Conservation (phyloP, 768 basidiomycete genomes). For the Boletellus ananas region DNA sequence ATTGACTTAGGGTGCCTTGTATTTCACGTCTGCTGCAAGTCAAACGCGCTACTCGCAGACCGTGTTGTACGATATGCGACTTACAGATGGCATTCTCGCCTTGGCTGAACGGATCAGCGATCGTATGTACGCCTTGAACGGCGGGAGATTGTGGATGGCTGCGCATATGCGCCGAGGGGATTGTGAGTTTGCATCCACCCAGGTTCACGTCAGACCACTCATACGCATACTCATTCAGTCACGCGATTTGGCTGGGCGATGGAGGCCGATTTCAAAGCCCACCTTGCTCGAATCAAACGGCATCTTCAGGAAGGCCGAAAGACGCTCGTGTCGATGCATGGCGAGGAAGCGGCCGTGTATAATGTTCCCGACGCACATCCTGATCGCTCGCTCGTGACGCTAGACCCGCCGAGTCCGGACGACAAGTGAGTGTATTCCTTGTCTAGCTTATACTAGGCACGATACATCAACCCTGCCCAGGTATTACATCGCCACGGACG, state of each 20-base stretch:
- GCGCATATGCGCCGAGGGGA: constrained; percentile 45
- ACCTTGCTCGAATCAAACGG: constrained; percentile 31
- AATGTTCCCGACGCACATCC: constrained; percentile 20
- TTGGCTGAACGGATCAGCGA: constrained; percentile 30
- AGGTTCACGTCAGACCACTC: not conserved
- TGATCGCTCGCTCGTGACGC: constrained; percentile 16
- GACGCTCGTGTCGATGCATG: constrained; percentile 19
- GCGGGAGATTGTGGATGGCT: constrained; percentile 40
- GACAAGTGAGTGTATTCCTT: constrained; percentile 16
- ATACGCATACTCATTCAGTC: constrained; percentile 20
- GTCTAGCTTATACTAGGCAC: not conserved
- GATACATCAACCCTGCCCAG: constrained; percentile 9
- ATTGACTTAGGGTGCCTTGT: constrained; percentile 29
- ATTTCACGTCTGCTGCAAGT: constrained; percentile 31
- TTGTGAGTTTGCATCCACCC: constrained; percentile 26
- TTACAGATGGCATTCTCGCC: constrained; percentile 21
- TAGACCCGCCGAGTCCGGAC: constrained; percentile 22
- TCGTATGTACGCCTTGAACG: constrained; percentile 31
- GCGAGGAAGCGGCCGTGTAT: constrained; percentile 13
- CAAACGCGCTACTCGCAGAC: constrained; percentile 27
- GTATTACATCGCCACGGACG: constrained; percentile 41
- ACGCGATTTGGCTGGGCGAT: constrained; percentile 31
- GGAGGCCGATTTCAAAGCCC: constrained; percentile 30
- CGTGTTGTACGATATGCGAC: constrained; percentile 31
- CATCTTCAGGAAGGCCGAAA: constrained; percentile 20